These are phyloP conservation scores for Yarrowia divulgata DNA, from an alignment of 805 yeast genomes.

Conservation along the genomic window DNA sequence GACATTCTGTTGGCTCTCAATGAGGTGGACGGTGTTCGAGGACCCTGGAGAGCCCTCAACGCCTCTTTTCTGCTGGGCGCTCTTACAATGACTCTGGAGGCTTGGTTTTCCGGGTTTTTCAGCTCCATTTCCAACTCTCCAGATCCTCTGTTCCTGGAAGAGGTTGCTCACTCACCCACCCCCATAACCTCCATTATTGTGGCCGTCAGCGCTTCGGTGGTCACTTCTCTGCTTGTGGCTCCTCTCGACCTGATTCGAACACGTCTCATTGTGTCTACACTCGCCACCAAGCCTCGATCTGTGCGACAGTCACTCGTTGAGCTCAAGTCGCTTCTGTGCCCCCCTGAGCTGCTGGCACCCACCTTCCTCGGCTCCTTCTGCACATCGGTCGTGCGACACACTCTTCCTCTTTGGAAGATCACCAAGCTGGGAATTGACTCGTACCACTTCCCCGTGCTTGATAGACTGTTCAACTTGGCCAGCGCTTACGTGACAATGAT, in stretches of 20 bases:
- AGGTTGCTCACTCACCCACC: slow-evolving; percentile 75
- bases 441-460: slow-evolving; percentile 66
- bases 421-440: slow-evolving; percentile 70
- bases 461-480: slow-evolving; percentile 63
- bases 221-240: slow-evolving; percentile 74
- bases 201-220: slow-evolving; percentile 72
- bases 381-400: slow-evolving; percentile 64
- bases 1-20: slow-evolving; percentile 57
- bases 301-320: slow-evolving; percentile 69
- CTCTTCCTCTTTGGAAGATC: slow-evolving; percentile 71
- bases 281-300: slow-evolving; percentile 61
- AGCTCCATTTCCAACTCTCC: slow-evolving; percentile 84
- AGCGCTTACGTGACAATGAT: slow-evolving; percentile 74
- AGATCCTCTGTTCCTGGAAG: slow-evolving; percentile 84
- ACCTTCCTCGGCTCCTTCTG: slow-evolving; percentile 70
- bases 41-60: slow-evolving; percentile 74
- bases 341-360: slow-evolving; percentile 68
- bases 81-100: slow-evolving; percentile 75
- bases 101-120: slow-evolving; percentile 90
- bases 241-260: slow-evolving; percentile 86
- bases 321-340: slow-evolving; percentile 60
- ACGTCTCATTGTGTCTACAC: slow-evolving; percentile 73
- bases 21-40: slow-evolving; percentile 69
- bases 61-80: slow-evolving; percentile 80
- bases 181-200: slow-evolving; percentile 72